Evolutionary conservation across 2,329 filamentous ascomycete genomes (phyloP).

Genomic region (Curvularia lunata): DNA sequence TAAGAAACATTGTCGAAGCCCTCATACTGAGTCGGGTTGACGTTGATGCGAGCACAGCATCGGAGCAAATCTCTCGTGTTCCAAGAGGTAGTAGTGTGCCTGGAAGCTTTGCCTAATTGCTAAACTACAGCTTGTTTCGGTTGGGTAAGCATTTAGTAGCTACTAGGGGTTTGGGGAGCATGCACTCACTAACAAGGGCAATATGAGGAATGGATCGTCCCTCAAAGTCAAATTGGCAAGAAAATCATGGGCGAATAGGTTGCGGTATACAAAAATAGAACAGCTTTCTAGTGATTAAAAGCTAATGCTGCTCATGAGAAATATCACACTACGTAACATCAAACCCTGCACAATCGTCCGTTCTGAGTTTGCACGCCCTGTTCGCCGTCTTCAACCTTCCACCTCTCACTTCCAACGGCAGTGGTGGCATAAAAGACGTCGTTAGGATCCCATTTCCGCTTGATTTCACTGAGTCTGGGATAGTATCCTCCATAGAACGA

Average conservation of each 20-base stretch:
- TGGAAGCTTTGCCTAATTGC: not conserved
- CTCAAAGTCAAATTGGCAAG: not conserved
- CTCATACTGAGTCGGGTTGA: not conserved
- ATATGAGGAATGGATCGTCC: not conserved
- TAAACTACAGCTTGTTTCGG: not conserved
- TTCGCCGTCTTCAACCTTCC: conserved; percentile 27
- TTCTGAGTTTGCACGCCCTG: conserved; percentile 28
- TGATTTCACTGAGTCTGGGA: conserved; percentile 23
- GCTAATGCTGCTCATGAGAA: not conserved
- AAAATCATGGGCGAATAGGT: not conserved
- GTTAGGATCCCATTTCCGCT: conserved; percentile 32
- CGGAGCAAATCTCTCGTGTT: not conserved
- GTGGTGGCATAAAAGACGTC: conserved; percentile 33
- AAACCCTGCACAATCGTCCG: conserved; percentile 26
- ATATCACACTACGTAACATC: not conserved
- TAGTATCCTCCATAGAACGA: conserved; percentile 45
- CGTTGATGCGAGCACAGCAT: not conserved
- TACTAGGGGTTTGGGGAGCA: not conserved
- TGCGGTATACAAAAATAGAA: not conserved
- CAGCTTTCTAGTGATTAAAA: not conserved
- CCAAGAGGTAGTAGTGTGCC: not conserved
- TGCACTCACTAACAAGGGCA: not conserved
- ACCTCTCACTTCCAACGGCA: conserved; percentile 31
- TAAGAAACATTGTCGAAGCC: not conserved
- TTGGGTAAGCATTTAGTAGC: not conserved